A percentile compares a stretch with the other conserved stretches of the same genome.
Evolutionary conservation across 371 early-diverging fungal genomes (phyloP).

Genomic region (Batkoa obscura): DNA sequence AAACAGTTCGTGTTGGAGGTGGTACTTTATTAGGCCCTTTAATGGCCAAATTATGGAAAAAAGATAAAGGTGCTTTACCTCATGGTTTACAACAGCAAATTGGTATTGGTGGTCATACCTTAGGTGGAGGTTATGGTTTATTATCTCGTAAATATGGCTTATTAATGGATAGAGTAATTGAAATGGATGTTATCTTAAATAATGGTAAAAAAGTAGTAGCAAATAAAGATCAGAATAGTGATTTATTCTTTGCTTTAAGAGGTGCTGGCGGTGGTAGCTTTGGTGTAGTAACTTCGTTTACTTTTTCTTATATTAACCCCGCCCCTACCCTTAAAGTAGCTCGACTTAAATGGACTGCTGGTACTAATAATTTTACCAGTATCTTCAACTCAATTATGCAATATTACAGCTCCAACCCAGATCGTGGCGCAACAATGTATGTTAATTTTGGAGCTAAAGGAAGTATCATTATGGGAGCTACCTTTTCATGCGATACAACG

Average conservation of each 20-base stretch:
- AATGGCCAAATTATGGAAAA: constrained; percentile 5
- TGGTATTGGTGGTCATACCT: constrained; percentile 5
- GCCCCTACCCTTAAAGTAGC: background rate
- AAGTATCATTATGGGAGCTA: background rate
- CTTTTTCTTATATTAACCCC: constrained; percentile 8
- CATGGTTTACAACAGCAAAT: constrained; percentile 2
- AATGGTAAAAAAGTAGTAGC: constrained; percentile 7
- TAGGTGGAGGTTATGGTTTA: constrained; percentile 11
- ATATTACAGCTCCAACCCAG: background rate
- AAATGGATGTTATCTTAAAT: constrained; percentile 12
- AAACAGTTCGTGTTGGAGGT: constrained; percentile 6
- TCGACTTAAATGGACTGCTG: background rate
- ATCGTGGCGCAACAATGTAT: background rate
- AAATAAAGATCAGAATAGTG: constrained; percentile 9
- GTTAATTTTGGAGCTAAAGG: background rate
- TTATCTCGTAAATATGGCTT: constrained; percentile 14
- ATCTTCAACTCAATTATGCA: background rate
- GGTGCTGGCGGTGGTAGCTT: constrained; percentile 18
- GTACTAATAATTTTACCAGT: background rate
- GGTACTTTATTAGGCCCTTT: constrained; percentile 6
- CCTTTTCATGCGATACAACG: background rate
- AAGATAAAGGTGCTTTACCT: background rate
- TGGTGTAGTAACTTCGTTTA: constrained; percentile 17
- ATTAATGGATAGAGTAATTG: constrained; percentile 11
- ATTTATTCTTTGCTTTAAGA: constrained; percentile 16